Conservation (phyloP, 2,329 filamentous ascomycete species). For the Fonsecaea multimorphosa region DNA sequence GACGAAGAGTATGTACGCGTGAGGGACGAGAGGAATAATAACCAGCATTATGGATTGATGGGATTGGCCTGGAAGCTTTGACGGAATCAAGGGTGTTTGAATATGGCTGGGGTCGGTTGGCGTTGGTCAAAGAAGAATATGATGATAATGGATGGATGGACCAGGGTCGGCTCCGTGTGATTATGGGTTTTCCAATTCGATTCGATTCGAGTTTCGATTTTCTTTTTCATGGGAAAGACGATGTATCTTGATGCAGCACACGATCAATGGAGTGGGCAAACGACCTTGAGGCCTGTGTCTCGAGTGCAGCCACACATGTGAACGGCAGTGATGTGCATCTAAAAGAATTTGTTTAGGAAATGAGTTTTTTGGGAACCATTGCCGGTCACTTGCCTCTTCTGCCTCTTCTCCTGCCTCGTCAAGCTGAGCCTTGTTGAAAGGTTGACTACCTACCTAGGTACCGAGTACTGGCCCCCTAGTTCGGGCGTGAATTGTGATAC, state of each 20-base stretch:
- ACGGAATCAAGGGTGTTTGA: background rate
- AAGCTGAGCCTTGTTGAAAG: no score
- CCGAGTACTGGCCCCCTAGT: no score
- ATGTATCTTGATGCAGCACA: slow-evolving; percentile 31
- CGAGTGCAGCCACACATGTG: slow-evolving; percentile 11
- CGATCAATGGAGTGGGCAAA: slow-evolving; percentile 22
- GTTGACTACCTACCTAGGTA: no score
- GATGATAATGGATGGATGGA: background rate
- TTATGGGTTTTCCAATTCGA: slow-evolving; percentile 9
- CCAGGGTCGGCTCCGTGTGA: background rate
- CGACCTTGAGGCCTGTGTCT: no score
- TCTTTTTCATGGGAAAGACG: slow-evolving; percentile 24
- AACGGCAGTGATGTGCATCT: slow-evolving; percentile 23
- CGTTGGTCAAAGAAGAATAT: slow-evolving; percentile 2
- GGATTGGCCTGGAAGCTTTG: slow-evolving; percentile 4
- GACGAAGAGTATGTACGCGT: slow-evolving; percentile 38
- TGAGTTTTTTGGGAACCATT: no score
- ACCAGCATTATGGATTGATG: slow-evolving; percentile 17
- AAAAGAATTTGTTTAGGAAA: slow-evolving; percentile 17
- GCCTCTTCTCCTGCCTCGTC: no score
- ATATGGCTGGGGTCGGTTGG: background rate
- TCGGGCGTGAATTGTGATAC: no score
- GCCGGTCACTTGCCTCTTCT: no score
- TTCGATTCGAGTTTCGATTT: background rate
- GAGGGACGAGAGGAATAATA: slow-evolving; percentile 16